Base-by-base conservation (phyloP, 202 grass and related monocot species). In the Setaria viridis region DNA sequence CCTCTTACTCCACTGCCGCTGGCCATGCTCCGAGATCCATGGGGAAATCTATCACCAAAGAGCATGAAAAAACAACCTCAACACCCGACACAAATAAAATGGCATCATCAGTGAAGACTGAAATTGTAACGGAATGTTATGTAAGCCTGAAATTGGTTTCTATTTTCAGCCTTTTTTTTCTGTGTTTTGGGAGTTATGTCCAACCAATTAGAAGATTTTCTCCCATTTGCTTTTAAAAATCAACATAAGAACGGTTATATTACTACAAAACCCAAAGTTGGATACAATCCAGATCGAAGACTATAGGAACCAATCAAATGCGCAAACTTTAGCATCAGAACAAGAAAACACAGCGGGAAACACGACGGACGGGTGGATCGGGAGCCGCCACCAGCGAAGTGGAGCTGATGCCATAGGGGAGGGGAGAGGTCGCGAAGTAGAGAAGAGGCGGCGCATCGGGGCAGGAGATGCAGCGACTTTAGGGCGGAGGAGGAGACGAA, bases 271-370 rank as follows among this genome's bases (percentile, higher is more conserved):
- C 30, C 14, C 4, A 34, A 64, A 64, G 4, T 64, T 64, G 29
- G 43, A 34, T 32, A 34, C 12, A 33, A 35, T 16, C 62, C 14
- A 35, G 33, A 34, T 16, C 11, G 11, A 51, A 46, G 43, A 46
- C 7, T 46, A 10, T 46, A 46, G 43, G 43, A 46, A 46, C 32
- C 30, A 62, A 62, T 30, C 30, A 65, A 65, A 65, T 11, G 32
- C 62, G 32, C 62, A 35, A 65, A 16, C 12, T 51, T 51, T 51
- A 51, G 62, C 29, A 65, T 65, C 62, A 34, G 62, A 65, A 16
- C 30, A 65, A 65, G 62, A 65, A 34, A 65, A 65, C 43, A 10
- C 43, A 65, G 32, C 66, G 66, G 66, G 9, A 69, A 69, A 69
- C 37, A 69, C 17, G 37, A 19, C 35, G 65, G 35, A 68, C 35